Evolutionary conservation across 148 eudicot species (phyloP).

Genomic region (Linanthus parryae): DNA sequence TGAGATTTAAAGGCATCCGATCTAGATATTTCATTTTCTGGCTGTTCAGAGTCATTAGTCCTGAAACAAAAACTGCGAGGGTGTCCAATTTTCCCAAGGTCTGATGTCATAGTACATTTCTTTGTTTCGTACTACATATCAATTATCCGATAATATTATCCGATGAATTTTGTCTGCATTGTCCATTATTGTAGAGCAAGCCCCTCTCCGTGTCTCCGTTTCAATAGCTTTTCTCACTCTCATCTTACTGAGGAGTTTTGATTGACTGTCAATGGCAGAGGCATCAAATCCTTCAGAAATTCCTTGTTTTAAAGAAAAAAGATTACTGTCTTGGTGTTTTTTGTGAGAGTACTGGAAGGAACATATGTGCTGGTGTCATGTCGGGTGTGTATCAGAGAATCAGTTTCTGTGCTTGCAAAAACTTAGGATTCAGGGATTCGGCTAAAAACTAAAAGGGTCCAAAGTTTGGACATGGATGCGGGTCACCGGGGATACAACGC

Average conservation of each 20-base stretch:
- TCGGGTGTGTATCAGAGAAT: too few species aligned
- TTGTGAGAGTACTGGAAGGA: constrained; percentile 18
- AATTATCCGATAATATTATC: too few species aligned
- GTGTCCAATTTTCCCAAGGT: constrained; percentile 12
- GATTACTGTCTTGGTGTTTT: constrained; percentile 22
- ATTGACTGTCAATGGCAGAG: constrained; percentile 23
- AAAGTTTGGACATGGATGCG: too few species aligned
- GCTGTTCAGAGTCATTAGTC: constrained; percentile 17
- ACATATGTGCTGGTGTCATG: too few species aligned
- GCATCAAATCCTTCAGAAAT: constrained; percentile 18
- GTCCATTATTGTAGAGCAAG: constrained; percentile 8
- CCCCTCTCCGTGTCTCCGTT: constrained; percentile 21
- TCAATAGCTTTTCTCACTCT: constrained; percentile 28
- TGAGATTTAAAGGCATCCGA: constrained; percentile 18
- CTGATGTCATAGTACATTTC: constrained; percentile 16
- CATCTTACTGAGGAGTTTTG: constrained; percentile 22
- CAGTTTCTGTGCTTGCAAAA: too few species aligned
- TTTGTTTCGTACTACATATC: constrained; percentile 21
- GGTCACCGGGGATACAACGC: too few species aligned
- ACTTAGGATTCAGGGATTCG: too few species aligned
- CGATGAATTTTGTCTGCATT: constrained; percentile 24
- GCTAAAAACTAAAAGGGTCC: too few species aligned
- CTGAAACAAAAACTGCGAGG: constrained; percentile 11
- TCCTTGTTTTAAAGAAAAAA: constrained; percentile 38
- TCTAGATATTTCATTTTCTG: constrained; percentile 15